Evolutionary conservation across 2,329 filamentous ascomycete species (phyloP).

Genomic region (Pseudofabraea citricarpa): DNA sequence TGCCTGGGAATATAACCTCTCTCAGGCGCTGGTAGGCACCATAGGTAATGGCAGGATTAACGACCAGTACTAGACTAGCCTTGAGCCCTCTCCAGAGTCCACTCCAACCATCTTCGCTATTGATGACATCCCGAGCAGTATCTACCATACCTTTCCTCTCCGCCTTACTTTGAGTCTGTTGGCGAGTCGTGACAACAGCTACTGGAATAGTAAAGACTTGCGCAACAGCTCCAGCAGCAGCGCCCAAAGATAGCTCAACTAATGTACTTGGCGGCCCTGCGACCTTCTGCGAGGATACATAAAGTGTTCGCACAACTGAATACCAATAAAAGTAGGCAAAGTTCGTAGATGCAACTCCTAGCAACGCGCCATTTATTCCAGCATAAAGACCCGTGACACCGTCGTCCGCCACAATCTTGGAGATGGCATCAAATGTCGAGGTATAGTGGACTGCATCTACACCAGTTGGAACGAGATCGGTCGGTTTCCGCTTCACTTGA

Average conservation of each 20-base stretch:
- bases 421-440: conserved; percentile 83
- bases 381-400: conserved; percentile 80
- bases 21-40: conserved; percentile 90
- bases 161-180: conserved; percentile 83
- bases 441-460: conserved; percentile 68
- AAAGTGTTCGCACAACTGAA: conserved; percentile 77
- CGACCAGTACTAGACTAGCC: conserved; percentile 88
- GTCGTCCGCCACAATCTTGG: conserved; percentile 76
- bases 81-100: conserved; percentile 95
- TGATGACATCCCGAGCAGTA: conserved; percentile 82
- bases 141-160: conserved; percentile 84
- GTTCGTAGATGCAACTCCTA: conserved; percentile 95
- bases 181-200: conserved; percentile 88
- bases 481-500: conserved; percentile 67
- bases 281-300: conserved; percentile 56
- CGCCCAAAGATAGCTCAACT: conserved; percentile 78
- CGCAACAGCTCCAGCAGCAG: conserved; percentile 81
- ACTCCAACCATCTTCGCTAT: conserved; percentile 82
- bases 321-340: conserved; percentile 99
- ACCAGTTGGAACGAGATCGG: conserved; percentile 35
- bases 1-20: conserved; percentile 71
- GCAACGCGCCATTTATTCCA: conserved; percentile 78
- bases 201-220: conserved; percentile 97
- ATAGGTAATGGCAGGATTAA: conserved; percentile 97
- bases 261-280: conserved; percentile 68